Evolutionary conservation across 2,329 filamentous ascomycete species (phyloP), one percentile per base, ranked within the genome.

Genomic region (Teratosphaeria epicoccoides): DNA sequence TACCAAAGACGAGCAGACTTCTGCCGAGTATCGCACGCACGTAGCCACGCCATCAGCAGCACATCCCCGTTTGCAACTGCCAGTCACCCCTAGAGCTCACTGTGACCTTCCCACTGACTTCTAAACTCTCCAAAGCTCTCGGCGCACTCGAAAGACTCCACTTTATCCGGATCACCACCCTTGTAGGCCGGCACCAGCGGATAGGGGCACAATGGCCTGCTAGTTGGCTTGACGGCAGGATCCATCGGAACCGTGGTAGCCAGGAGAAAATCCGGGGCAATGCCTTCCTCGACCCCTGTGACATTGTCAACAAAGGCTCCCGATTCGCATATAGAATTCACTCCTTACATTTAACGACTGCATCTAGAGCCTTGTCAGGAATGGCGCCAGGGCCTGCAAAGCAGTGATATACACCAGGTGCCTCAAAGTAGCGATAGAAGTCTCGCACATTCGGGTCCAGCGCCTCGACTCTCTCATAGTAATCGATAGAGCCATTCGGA

Each of bases 361-460:
- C 43, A 1, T 52, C 54, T 4, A 64, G 47, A 7, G 55, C 54
- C 26, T 54, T 51, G 9, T 4, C 43, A 9, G 64, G 65, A 9
- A 55, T 47, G 17, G 57, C 54, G 1, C 65, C 70, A 17, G 29
- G 17, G 0, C 69, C 69, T 12, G 62, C 65, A 68, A 10, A 29
- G 43, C 70, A 72, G 51, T 73, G 70, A 5, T 45, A 57, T 1
- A 68, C 65, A 4, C 70, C 70, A 2, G 71, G 71, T 6, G 66
- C 68, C n/a, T 65, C 57, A 40, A 71, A 73, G 37, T 64, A 62
- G 6, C 69, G 66, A 49, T 66, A 72, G 52, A 62, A 72, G 26
- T 69, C 65, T 3, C 52, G 46, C 0, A 61, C 60, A 2, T 60
- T 29, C 0, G 63, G 52, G 46, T 67, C 64, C 2, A 58, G 28